Conservation (phyloP, 106 monocot genomes). For the Amphibolis antarctica region DNA sequence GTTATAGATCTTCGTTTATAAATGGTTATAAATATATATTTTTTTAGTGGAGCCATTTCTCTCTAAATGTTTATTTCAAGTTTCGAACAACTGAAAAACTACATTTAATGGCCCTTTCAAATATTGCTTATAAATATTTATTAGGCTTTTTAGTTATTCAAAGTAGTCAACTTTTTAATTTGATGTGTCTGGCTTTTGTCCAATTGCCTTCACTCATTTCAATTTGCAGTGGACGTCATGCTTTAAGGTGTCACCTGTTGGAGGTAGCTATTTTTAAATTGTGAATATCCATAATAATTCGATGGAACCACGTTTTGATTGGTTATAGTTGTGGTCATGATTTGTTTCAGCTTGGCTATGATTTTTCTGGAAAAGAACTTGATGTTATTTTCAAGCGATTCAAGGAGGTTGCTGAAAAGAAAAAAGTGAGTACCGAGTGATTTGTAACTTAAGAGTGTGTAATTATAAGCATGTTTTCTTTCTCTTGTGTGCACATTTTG, state of each 20-base stretch:
- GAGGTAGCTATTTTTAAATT: conserved; percentile 43
- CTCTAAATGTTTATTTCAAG: no score
- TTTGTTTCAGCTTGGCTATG: conserved; percentile 65
- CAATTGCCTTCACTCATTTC: neutral
- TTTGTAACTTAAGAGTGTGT: neutral
- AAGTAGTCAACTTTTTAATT: neutral
- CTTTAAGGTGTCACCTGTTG: conserved; percentile 57
- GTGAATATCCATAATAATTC: neutral
- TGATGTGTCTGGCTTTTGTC: neutral
- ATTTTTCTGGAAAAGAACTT: conserved; percentile 68
- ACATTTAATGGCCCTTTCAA: neutral
- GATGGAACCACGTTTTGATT: conserved; percentile 1
- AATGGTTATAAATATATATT: no score
- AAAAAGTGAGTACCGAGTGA: conserved; percentile 46
- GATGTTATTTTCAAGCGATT: conserved; percentile 90
- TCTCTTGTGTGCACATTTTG: neutral
- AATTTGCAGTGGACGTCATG: conserved; percentile 80
- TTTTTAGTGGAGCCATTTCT: no score
- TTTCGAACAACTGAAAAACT: no score
- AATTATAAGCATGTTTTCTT: neutral
- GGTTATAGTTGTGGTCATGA: neutral
- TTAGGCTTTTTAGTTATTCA: neutral
- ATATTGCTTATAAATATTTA: neutral
- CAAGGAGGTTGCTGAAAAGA: conserved; percentile 95
- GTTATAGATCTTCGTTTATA: no score